These are phyloP conservation scores for Epichloe gansuensis DNA, from an alignment of 2,329 filamentous ascomycete genomes.

Conservation along the genomic window DNA sequence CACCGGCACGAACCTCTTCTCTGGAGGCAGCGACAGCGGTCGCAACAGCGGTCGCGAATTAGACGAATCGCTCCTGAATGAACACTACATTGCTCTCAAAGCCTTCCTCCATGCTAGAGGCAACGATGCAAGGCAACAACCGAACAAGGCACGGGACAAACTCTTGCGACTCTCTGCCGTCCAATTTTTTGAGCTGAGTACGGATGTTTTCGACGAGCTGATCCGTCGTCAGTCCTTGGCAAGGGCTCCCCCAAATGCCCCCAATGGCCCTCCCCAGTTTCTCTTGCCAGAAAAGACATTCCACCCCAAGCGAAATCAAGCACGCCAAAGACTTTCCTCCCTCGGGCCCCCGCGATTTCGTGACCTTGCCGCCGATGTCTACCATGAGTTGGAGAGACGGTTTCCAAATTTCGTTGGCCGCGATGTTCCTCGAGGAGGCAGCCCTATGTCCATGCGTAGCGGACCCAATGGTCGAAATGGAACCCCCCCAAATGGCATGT, in stretches of 20 bases:
- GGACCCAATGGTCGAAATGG: slow-evolving; percentile 46
- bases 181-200: slow-evolving; percentile 95
- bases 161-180: slow-evolving; percentile 76
- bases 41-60: slow-evolving; percentile 47
- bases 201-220: slow-evolving; percentile 93
- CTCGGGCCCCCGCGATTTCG: slow-evolving; percentile 77
- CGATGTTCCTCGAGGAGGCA: slow-evolving; percentile 56
- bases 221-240: slow-evolving; percentile 66
- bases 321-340: slow-evolving; percentile 87
- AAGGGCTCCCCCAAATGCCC: slow-evolving; percentile 37
- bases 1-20: slow-evolving; percentile 59
- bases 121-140: slow-evolving; percentile 58
- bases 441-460: slow-evolving; percentile 50
- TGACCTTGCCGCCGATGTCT: slow-evolving; percentile 90
- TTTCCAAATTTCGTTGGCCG: slow-evolving; percentile 67
- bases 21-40: slow-evolving; percentile 53
- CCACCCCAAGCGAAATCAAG: slow-evolving; percentile 94
- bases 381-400: slow-evolving; percentile 81
- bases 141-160: slow-evolving; percentile 90
- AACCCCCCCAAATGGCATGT: slow-evolving; percentile 45
- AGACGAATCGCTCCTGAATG: slow-evolving; percentile 49
- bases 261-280: slow-evolving; percentile 50
- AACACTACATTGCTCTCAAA: slow-evolving; percentile 73
- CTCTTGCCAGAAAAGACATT: slow-evolving; percentile 79
- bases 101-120: slow-evolving; percentile 66